A percentile compares a stretch with the other conserved stretches of the same genome.
phyloP scores from a whole-genome alignment of 148 eudicot species.

The Hydrangea macrophylla region DNA sequence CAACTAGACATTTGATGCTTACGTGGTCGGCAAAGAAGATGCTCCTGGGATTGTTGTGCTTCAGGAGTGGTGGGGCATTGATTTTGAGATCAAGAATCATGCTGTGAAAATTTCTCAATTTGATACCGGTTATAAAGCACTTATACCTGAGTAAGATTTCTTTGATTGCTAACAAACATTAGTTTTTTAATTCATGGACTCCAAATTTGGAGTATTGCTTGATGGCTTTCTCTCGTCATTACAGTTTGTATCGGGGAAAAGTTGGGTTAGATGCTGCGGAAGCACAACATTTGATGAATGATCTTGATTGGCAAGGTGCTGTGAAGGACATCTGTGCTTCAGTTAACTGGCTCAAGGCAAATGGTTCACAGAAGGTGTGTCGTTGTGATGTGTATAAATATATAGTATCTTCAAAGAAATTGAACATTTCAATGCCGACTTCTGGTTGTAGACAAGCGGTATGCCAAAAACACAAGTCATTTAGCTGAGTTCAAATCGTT shows the following conservation, averaged over 20 bases:
- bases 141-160: slow-evolving; percentile 70
- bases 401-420: background rate
- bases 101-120: slow-evolving; percentile 72
- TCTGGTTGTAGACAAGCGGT: too few species aligned
- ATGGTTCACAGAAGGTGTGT: slow-evolving; percentile 78
- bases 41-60: slow-evolving; percentile 94
- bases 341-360: slow-evolving; percentile 91
- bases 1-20: slow-evolving; percentile 77
- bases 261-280: slow-evolving; percentile 90
- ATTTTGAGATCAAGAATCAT: slow-evolving; percentile 83
- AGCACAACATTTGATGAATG: slow-evolving; percentile 94
- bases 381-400: background rate
- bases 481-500: too few species aligned
- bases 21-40: slow-evolving; percentile 87
- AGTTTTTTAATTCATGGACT: background rate
- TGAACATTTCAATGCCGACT: background rate
- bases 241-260: slow-evolving; percentile 91
- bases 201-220: background rate
- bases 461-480: too few species aligned
- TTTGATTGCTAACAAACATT: background rate
- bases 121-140: slow-evolving; percentile 64
- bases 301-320: slow-evolving; percentile 93
- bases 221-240: background rate
- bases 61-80: slow-evolving; percentile 99
- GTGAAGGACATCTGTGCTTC: slow-evolving; percentile 90